These are phyloP conservation scores for Candolleomyces eurysporus DNA, from an alignment of 768 basidiomycete species.

Conservation along the genomic window DNA sequence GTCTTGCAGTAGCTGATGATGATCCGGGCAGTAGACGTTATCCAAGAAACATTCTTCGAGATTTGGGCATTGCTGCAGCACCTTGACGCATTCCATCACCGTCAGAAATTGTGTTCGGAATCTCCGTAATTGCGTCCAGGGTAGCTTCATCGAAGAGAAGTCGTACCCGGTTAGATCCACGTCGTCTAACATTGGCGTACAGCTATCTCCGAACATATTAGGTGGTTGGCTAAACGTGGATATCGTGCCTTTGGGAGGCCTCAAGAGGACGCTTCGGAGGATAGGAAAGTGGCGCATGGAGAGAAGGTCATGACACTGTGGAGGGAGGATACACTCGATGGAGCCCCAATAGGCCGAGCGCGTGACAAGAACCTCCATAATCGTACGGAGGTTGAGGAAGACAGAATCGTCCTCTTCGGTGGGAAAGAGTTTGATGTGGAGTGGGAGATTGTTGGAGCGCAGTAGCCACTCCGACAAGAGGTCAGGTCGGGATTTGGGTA, in stretches of 20 bases:
- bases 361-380: constrained; percentile 19
- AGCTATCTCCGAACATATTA: constrained; percentile 17
- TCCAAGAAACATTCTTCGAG: constrained; percentile 20
- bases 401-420: constrained; percentile 18
- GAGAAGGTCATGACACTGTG: constrained; percentile 22
- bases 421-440: constrained; percentile 21
- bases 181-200: constrained; percentile 16
- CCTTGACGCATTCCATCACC: constrained; percentile 19
- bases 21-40: constrained; percentile 17
- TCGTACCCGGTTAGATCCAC: constrained; percentile 24
- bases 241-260: constrained; percentile 21
- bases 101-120: constrained; percentile 23
- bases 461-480: constrained; percentile 18
- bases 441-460: constrained; percentile 13
- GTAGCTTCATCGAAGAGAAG: constrained; percentile 19
- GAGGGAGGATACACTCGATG: constrained; percentile 20
- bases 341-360: constrained; percentile 20
- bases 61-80: constrained; percentile 16
- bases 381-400: constrained; percentile 14
- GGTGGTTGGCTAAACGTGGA: constrained; percentile 23
- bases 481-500: background rate
- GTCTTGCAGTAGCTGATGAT: background rate
- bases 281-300: constrained; percentile 15
- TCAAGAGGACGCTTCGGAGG: constrained; percentile 12
- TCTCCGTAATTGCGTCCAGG: constrained; percentile 19